These are phyloP conservation scores for Microglena sp. DNA, from an alignment of 139 green algal genomes.

Conservation along the genomic window DNA sequence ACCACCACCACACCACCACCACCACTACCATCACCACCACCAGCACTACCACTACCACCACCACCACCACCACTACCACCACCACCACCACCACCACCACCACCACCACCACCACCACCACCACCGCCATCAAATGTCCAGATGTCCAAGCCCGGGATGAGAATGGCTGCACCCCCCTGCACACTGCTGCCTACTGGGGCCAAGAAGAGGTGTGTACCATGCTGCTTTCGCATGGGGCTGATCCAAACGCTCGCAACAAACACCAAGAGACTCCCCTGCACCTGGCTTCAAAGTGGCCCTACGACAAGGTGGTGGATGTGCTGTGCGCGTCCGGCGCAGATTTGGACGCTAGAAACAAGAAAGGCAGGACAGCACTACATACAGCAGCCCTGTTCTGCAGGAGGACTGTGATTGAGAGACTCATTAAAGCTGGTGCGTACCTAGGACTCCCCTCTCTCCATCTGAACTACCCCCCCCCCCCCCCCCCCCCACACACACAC, in stretches of 20 bases:
- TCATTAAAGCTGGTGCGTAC: conserved; percentile 18
- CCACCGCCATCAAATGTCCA: no score
- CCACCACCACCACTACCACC: no score
- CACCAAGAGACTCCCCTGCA: conserved; percentile 21
- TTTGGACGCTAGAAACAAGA: conserved; percentile 18
- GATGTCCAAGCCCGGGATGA: conserved; percentile 23
- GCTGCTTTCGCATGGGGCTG: background rate
- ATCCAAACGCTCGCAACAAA: conserved; percentile 4
- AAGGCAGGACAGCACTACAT: conserved; percentile 19
- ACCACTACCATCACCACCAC: no score
- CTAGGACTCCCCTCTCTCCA: no score
- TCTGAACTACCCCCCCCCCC: no score
- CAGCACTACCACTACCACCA: no score
- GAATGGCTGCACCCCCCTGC: conserved; percentile 20
- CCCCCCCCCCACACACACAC: no score
- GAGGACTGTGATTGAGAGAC: conserved; percentile 18
- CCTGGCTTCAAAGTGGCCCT: conserved; percentile 27
- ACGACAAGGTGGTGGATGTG: conserved; percentile 22
- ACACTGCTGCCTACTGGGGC: conserved; percentile 23
- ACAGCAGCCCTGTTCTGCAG: conserved; percentile 19
- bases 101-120: no score
- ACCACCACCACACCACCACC: no score
- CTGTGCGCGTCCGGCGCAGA: conserved; percentile 16
- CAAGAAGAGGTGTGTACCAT: conserved; percentile 24
- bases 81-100: no score